Evolutionary conservation across 1,139 yeast genomes (phyloP).

Genomic region (Geotrichum aggregatum): DNA sequence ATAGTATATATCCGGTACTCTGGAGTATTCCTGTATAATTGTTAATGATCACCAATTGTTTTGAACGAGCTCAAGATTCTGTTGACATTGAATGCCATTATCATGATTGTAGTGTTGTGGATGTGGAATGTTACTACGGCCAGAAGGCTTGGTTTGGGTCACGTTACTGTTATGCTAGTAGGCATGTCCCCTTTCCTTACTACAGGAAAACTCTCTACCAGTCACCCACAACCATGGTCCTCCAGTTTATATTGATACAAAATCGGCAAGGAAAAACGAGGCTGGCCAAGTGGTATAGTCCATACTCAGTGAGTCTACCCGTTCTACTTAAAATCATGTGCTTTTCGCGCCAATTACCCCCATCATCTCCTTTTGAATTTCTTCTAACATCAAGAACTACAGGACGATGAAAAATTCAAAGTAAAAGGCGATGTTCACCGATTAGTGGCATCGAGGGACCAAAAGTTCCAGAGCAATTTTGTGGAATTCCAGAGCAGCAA

Average conservation of each 20-base stretch:
- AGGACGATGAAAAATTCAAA: slow-evolving; percentile 52
- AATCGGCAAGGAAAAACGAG: slow-evolving; percentile 93
- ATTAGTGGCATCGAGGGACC: slow-evolving; percentile 75
- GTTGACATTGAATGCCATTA: too few relatives aligned
- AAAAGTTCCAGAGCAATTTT: slow-evolving; percentile 57
- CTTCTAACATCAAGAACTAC: not conserved
- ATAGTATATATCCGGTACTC: not conserved
- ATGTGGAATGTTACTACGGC: not conserved
- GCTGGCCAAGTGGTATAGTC: slow-evolving; percentile 71
- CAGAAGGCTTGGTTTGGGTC: not conserved
- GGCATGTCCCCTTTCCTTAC: not conserved
- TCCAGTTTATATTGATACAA: slow-evolving; percentile 74
- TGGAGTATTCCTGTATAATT: slow-evolving; percentile 1
- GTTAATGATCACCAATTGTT: slow-evolving; percentile 9
- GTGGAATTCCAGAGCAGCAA: slow-evolving; percentile 57
- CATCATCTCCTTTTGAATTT: slow-evolving; percentile 32
- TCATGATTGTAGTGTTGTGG: too few relatives aligned
- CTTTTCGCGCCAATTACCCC: slow-evolving; percentile 7
- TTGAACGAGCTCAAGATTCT: not conserved
- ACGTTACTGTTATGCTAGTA: not conserved
- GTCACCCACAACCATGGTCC: slow-evolving; percentile 54
- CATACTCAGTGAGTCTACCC: slow-evolving; percentile 37
- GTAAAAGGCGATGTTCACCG: slow-evolving; percentile 70
- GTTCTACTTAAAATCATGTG: too few relatives aligned
- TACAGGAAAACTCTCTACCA: too few relatives aligned